These are phyloP conservation scores for Phytophthora cactorum DNA, from an alignment of 352 stramenopile species.

Conservation along the genomic window DNA sequence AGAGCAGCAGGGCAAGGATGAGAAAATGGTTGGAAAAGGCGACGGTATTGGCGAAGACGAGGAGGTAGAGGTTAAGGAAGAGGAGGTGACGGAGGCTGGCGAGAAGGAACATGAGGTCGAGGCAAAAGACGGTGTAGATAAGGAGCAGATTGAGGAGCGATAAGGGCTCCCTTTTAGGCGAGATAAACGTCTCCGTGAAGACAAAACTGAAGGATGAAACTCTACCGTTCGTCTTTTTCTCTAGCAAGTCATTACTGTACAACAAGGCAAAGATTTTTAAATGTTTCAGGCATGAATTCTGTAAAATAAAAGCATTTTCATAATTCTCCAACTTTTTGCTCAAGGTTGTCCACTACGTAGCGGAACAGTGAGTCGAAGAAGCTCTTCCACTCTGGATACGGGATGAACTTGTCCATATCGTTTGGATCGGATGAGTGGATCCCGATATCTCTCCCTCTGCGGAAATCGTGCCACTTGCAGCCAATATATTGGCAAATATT, in stretches of 20 bases:
- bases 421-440: slow-evolving; percentile 41
- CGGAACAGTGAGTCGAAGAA: slow-evolving; percentile 63
- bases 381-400: slow-evolving; percentile 46
- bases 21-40: background rate
- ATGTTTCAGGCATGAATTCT: too few species aligned
- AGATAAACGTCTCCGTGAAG: too few species aligned
- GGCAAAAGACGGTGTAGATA: background rate
- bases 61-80: background rate
- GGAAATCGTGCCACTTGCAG: slow-evolving; percentile 65
- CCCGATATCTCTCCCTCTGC: slow-evolving; percentile 34
- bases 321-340: slow-evolving; percentile 2
- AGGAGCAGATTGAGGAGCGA: slow-evolving; percentile 4
- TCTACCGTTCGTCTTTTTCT: too few species aligned
- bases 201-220: too few species aligned
- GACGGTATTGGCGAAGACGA: background rate
- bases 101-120: background rate
- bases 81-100: slow-evolving; percentile 5
- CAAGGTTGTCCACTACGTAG: slow-evolving; percentile 16
- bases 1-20: slow-evolving; percentile 6
- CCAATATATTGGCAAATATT: slow-evolving; percentile 75
- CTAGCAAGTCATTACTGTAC: too few species aligned
- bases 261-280: too few species aligned
- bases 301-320: too few species aligned
- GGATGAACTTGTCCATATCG: slow-evolving; percentile 58
- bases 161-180: too few species aligned